These are phyloP conservation scores for Aegilops bicornis DNA, from an alignment of 176 grass and related monocot genomes.

Conservation along the genomic window DNA sequence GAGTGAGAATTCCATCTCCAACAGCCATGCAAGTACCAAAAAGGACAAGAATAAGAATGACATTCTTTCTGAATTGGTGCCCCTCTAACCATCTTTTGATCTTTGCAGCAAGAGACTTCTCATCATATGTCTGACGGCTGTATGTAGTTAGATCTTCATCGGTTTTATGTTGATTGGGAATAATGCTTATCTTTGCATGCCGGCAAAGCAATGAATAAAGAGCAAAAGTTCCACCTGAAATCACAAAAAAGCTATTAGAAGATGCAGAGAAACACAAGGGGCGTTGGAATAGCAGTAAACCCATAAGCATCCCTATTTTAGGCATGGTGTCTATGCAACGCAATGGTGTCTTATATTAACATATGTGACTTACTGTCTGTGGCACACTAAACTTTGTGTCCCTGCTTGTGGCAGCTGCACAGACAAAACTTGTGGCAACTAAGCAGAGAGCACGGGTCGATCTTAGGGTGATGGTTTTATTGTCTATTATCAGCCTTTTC, in stretches of 20 bases:
- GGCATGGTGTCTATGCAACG: too few relatives aligned
- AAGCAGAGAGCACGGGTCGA: background rate
- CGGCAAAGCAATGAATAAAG: conserved; percentile 89
- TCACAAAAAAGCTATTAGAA: conserved; percentile 21
- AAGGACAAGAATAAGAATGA: conserved; percentile 69
- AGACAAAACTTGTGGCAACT: background rate
- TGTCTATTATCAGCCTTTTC: background rate
- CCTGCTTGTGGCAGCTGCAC: background rate
- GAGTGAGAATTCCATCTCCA: conserved; percentile 89
- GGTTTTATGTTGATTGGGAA: conserved; percentile 85
- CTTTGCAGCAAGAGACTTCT: conserved; percentile 71
- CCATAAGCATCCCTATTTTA: too few relatives aligned
- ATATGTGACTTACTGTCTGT: too few relatives aligned
- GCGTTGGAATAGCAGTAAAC: too few relatives aligned
- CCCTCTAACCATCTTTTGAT: conserved; percentile 73
- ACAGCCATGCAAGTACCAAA: conserved; percentile 86
- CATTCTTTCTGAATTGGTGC: conserved; percentile 57
- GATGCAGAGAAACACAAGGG: too few relatives aligned
- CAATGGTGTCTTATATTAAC: too few relatives aligned
- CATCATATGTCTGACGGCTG: conserved; percentile 58
- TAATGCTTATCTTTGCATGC: conserved; percentile 73
- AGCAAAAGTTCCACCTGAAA: conserved; percentile 85
- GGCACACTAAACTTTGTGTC: too few relatives aligned
- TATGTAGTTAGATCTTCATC: conserved; percentile 84
- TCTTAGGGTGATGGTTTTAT: background rate